A percentile compares a stretch with the other conserved stretches of the same genome.
Conservation (phyloP, 2,329 filamentous ascomycete species). For the Penicillium sp. region DNA sequence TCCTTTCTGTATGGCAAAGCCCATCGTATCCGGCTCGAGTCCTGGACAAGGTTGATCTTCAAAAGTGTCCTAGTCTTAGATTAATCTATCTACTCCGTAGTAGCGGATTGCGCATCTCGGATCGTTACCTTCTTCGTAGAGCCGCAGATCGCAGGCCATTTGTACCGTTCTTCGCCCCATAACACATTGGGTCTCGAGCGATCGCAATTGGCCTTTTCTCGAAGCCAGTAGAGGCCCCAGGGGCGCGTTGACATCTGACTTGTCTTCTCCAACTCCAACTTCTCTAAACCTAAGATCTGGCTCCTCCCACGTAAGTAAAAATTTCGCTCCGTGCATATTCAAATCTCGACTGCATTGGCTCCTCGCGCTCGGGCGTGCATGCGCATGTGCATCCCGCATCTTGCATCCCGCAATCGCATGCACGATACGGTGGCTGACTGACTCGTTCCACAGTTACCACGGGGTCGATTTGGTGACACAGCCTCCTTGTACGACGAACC, state of each 20-base stretch:
- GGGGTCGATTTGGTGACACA: background rate
- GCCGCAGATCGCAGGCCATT: slow-evolving; percentile 6
- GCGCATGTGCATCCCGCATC: slow-evolving; percentile 19
- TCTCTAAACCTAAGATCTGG: background rate
- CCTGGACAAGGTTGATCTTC: slow-evolving; percentile 23
- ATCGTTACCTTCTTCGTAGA: slow-evolving; percentile 19
- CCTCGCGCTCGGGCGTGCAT: slow-evolving; percentile 18
- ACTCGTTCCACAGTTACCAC: slow-evolving; percentile 13
- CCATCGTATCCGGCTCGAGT: slow-evolving; percentile 18
- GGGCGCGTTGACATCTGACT: slow-evolving; percentile 15
- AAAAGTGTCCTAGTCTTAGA: slow-evolving; percentile 5
- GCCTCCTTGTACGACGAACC: background rate
- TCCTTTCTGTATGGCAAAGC: slow-evolving; percentile 2
- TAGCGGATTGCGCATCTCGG: slow-evolving; percentile 8
- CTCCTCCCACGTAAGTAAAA: slow-evolving; percentile 16
- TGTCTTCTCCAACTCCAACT: slow-evolving; percentile 7
- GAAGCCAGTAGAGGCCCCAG: slow-evolving; percentile 7
- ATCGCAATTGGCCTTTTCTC: slow-evolving; percentile 16
- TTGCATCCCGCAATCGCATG: background rate
- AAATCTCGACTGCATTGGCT: slow-evolving; percentile 9
- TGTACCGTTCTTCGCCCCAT: slow-evolving; percentile 1
- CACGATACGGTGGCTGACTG: slow-evolving; percentile 21
- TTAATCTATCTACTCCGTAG: slow-evolving; percentile 6
- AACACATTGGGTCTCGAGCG: slow-evolving; percentile 9
- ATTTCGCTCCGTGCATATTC: slow-evolving; percentile 17